phyloP scores from a whole-genome alignment of 192 early-diverging fungal genomes.

The Nowakowskiella sp. region DNA sequence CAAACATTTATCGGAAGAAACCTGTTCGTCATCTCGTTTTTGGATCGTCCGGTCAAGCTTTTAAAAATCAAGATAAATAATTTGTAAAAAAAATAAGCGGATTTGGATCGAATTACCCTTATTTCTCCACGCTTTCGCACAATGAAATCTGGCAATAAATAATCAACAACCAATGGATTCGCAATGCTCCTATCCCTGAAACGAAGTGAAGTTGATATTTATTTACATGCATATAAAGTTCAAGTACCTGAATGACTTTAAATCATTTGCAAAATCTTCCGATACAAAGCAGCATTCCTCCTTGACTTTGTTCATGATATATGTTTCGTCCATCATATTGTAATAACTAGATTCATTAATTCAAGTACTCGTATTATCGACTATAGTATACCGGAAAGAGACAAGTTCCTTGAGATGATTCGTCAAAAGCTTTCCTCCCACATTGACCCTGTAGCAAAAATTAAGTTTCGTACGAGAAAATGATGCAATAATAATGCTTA shows the following conservation, averaged over 20 bases:
- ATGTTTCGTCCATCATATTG: constrained; percentile 93
- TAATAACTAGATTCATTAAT: constrained; percentile 48
- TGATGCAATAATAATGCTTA: neutral
- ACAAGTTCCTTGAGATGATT: constrained; percentile 85
- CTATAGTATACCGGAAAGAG: constrained; percentile 60
- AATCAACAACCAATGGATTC: too few species aligned
- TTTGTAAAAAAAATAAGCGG: too few species aligned
- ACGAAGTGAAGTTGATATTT: constrained; percentile 3
- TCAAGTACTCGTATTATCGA: neutral
- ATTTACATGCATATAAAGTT: neutral
- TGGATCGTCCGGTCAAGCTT: neutral
- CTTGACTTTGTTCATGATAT: constrained; percentile 76
- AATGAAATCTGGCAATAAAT: constrained; percentile 60
- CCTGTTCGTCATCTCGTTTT: neutral
- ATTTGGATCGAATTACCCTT: constrained; percentile 36
- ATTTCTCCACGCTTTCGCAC: constrained; percentile 44
- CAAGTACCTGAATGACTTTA: constrained; percentile 47
- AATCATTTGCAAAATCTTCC: constrained; percentile 52
- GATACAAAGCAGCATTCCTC: constrained; percentile 77
- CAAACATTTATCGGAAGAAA: too few species aligned
- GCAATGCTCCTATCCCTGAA: constrained; percentile 39
- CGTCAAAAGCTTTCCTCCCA: constrained; percentile 80
- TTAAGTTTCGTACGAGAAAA: neutral
- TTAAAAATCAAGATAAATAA: constrained; percentile 4
- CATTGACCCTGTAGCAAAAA: constrained; percentile 50